phyloP scores from a whole-genome alignment of 768 basidiomycete genomes.

The Melanogaster broomeanus region DNA sequence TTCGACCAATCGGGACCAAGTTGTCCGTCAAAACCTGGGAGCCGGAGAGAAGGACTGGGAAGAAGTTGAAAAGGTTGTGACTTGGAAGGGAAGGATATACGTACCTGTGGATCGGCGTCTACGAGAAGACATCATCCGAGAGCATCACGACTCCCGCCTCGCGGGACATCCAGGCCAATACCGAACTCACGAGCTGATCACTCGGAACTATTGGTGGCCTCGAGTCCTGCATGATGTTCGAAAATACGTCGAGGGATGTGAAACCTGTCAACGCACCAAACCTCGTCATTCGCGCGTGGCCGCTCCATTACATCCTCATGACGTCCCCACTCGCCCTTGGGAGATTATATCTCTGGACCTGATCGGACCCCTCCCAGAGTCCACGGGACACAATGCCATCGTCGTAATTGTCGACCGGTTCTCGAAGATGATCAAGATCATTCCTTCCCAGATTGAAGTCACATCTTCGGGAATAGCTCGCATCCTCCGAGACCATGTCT shows the following conservation, averaged over 20 bases:
- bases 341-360: constrained; percentile 17
- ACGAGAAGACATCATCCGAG: constrained; percentile 7
- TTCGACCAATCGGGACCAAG: not conserved
- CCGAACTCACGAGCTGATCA: constrained; percentile 24
- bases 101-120: constrained; percentile 20
- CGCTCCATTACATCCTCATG: constrained; percentile 16
- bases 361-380: constrained; percentile 8
- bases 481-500: constrained; percentile 22
- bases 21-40: not conserved
- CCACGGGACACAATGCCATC: constrained; percentile 11
- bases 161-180: constrained; percentile 31
- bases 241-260: constrained; percentile 27
- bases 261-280: constrained; percentile 28
- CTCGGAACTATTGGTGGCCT: constrained; percentile 31
- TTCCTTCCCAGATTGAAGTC: constrained; percentile 20
- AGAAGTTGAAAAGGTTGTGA: not conserved
- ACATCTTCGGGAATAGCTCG: constrained; percentile 18
- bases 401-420: constrained; percentile 10
- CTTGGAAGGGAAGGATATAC: constrained; percentile 17
- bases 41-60: not conserved
- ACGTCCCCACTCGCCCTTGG: too few species aligned
- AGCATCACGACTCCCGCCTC: constrained; percentile 24
- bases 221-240: constrained; percentile 15
- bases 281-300: constrained; percentile 5
- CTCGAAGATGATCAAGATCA: constrained; percentile 11